Base-by-base conservation (phyloP, 2,329 filamentous ascomycete species). In the Claviceps fusiformis region DNA sequence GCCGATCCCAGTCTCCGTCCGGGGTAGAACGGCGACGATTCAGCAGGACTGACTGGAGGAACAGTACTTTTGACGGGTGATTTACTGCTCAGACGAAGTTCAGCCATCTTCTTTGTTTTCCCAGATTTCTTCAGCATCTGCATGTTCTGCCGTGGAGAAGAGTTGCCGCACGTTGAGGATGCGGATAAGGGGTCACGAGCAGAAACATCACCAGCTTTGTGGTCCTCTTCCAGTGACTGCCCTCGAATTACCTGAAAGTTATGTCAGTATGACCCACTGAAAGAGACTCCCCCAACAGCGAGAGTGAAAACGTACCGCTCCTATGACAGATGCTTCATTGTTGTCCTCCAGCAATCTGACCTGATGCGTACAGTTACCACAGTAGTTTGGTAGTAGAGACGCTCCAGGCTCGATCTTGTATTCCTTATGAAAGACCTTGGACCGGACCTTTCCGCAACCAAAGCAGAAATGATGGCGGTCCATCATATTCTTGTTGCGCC, bases 401-500 rank as follows among this genome's bases (percentile, higher is more conserved):
- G 63, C 59, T 8, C 65, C 67, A 24, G 61, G 57, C 1, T 58
- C 49, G 11, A 59, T 17, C 50, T 54, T 46, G 27, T 65, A 55
- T n/a, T 51, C 54, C 5, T 58, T 54, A 5, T 65, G 63, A 50
- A 64, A 66, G 4, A 46, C 50, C 37, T 60, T 64, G 15, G 64
- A 66, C 44, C 64, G 55, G 3, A 58, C 63, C 27, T 59, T 57
- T 7, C 64, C 64, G 46, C 64, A 66, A 11, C 64, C 59, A n/a
- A 61, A 71, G 61, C 76, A 79, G 24, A 76, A 69, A 54, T 74
- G 73, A 43, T 65, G 62, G 1, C 52, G 35, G 9, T 62, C 59
- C 10, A 61, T 57, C 37, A 64, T 50, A 1, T 62, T 62, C 31
- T 60, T 57, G 3, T 59, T 54, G 8, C 65, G 58, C 24, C 54